phyloP scores from a whole-genome alignment of 1,139 yeast genomes.

The Nakaseomyces glabratus region DNA sequence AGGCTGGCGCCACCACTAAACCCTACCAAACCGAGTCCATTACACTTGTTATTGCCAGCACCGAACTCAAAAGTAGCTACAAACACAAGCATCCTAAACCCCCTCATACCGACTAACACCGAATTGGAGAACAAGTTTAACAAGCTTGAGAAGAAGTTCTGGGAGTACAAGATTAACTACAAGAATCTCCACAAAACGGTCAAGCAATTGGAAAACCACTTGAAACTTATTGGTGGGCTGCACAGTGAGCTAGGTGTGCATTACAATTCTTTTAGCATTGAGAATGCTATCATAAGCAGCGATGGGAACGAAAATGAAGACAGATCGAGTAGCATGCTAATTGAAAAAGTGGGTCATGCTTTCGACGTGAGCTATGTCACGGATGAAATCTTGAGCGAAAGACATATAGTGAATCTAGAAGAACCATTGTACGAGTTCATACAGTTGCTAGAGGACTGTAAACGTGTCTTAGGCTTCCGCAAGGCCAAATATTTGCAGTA shows the following conservation, averaged over 20 bases:
- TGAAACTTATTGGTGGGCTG: conserved; percentile 35
- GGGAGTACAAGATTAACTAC: conserved; percentile 55
- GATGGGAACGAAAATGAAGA: conserved; percentile 8
- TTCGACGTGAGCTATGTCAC: conserved; percentile 71
- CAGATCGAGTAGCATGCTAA: conserved; percentile 24
- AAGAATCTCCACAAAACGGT: conserved; percentile 46
- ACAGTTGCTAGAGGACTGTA: conserved; percentile 64
- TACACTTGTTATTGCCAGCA: conserved; percentile 57
- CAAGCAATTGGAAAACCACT: conserved; percentile 45
- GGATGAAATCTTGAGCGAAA: conserved; percentile 58
- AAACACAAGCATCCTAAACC: conserved; percentile 2
- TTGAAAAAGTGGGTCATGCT: conserved; percentile 80
- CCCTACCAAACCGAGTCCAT: conserved; percentile 46
- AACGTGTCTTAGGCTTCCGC: conserved; percentile 61
- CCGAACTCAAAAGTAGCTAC: conserved; percentile 15
- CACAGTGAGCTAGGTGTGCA: conserved; percentile 34
- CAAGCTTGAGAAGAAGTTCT: conserved; percentile 44
- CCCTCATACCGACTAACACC: conserved; percentile 9
- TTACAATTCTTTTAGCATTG: conserved; percentile 70
- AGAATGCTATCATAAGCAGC: conserved; percentile 37
- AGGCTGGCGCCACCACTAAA: conserved; percentile 47
- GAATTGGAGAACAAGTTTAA: conserved; percentile 37
- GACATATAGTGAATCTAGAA: conserved; percentile 58
- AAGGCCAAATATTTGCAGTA: conserved; percentile 62
- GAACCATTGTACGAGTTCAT: conserved; percentile 82